phyloP scores from a whole-genome alignment of 2,329 filamentous ascomycete genomes.

The Fusarium lateritium region DNA sequence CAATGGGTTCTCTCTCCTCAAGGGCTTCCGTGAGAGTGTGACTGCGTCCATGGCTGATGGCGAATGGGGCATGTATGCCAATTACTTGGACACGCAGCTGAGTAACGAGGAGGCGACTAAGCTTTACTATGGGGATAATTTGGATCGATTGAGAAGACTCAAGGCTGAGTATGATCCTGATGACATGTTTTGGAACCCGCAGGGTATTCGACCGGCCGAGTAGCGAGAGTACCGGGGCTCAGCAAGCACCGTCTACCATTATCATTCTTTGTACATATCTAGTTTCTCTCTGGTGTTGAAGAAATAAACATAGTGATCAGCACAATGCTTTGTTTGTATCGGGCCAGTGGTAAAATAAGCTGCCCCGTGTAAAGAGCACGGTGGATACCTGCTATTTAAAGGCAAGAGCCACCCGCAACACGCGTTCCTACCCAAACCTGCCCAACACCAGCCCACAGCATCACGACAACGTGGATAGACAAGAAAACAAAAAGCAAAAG shows the following conservation, averaged over 20 bases:
- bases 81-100: slow-evolving; percentile 58
- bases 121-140: slow-evolving; percentile 56
- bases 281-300: not conserved
- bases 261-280: slow-evolving; percentile 16
- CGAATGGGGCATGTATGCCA: slow-evolving; percentile 59
- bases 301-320: not conserved
- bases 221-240: not conserved
- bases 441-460: not conserved
- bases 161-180: slow-evolving; percentile 56
- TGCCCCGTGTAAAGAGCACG: too few relatives aligned
- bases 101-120: slow-evolving; percentile 52
- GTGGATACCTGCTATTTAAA: too few relatives aligned
- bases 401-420: not conserved
- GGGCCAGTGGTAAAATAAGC: too few relatives aligned
- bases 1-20: slow-evolving; percentile 53
- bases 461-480: not conserved
- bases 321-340: not conserved
- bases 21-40: slow-evolving; percentile 54
- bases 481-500: not conserved
- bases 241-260: not conserved
- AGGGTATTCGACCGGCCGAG: slow-evolving; percentile 45
- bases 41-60: slow-evolving; percentile 48
- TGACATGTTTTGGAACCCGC: slow-evolving; percentile 59
- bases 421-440: not conserved
- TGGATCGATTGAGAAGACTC: slow-evolving; percentile 52